A percentile compares a stretch with the other conserved stretches of the same genome.
These are phyloP conservation scores for Verruconis gallopava DNA, from an alignment of 2,329 filamentous ascomycete genomes.

Conservation along the genomic window DNA sequence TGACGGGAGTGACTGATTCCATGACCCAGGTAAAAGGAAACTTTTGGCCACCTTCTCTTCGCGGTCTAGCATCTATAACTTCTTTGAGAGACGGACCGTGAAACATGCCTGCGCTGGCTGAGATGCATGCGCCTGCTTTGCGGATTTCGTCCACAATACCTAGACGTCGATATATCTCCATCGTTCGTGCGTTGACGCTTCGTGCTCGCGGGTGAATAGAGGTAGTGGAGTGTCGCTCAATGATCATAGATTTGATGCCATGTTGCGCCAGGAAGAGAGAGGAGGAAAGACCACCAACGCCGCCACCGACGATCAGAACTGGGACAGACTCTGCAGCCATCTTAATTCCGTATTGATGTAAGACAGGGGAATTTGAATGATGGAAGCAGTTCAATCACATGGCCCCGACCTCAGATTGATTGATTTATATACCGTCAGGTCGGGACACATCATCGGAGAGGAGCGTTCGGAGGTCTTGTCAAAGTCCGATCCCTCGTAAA, in stretches of 20 bases:
- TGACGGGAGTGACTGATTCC: conserved; percentile 18
- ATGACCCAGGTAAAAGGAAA: conserved; percentile 9
- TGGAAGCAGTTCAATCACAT: no score
- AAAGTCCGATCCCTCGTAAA: no score
- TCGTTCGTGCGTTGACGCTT: conserved; percentile 20
- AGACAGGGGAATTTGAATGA: no score
- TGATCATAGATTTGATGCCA: conserved; percentile 18
- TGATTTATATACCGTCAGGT: no score
- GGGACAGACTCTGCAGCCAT: background rate
- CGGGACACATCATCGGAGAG: no score
- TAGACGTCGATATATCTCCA: conserved; percentile 19
- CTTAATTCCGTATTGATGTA: no score
- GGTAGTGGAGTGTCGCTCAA: conserved; percentile 21
- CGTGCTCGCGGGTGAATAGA: conserved; percentile 23
- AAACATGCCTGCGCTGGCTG: conserved; percentile 29
- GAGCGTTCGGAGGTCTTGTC: no score
- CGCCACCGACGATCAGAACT: background rate
- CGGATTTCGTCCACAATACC: conserved; percentile 21
- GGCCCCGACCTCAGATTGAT: no score
- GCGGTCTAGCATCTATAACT: conserved; percentile 23
- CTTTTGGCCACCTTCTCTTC: conserved; percentile 27
- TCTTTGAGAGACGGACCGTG: conserved; percentile 24
- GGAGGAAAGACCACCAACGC: conserved; percentile 16
- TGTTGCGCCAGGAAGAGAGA: conserved; percentile 21
- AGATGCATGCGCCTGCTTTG: conserved; percentile 23